These are phyloP conservation scores for Perilla frutescens DNA, from an alignment of 257 asterid species.

Conservation along the genomic window DNA sequence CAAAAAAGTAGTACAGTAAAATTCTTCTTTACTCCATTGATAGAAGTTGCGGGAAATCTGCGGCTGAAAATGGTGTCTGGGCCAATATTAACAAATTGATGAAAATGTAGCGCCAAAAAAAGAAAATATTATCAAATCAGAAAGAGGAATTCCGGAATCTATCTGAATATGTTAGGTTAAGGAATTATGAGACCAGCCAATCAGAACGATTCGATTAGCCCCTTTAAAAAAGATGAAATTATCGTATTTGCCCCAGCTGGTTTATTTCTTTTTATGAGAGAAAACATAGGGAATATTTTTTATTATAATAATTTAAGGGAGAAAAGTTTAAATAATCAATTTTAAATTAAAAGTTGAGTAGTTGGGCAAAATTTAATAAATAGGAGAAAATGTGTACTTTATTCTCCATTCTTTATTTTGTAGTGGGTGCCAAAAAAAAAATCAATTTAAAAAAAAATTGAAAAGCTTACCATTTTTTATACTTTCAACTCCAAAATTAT, in stretches of 20 bases:
- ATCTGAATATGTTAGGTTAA: neutral
- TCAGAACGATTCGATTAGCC: neutral
- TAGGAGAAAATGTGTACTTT: too few relatives aligned
- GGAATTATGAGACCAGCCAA: slow-evolving; percentile 19
- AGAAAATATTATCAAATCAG: slow-evolving; percentile 1
- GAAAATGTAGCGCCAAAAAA: slow-evolving; percentile 42
- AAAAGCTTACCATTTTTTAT: too few relatives aligned
- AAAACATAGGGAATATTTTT: too few relatives aligned
- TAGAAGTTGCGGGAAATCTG: slow-evolving; percentile 18
- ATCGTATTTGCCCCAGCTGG: slow-evolving; percentile 17
- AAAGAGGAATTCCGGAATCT: slow-evolving; percentile 21
- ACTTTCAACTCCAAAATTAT: too few relatives aligned
- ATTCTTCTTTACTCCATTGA: slow-evolving; percentile 24
- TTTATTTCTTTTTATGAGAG: neutral
- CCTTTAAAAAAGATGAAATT: neutral
- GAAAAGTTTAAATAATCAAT: too few relatives aligned
- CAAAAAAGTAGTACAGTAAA: neutral
- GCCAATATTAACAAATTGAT: slow-evolving; percentile 20
- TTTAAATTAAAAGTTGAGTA: too few relatives aligned
- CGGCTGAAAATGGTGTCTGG: slow-evolving; percentile 31
- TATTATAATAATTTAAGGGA: too few relatives aligned
- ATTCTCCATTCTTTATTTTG: too few relatives aligned
- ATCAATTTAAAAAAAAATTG: too few relatives aligned
- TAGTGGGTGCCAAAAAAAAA: too few relatives aligned
- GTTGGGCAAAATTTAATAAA: too few relatives aligned